Base-by-base conservation (phyloP, 2,329 filamentous ascomycete genomes). In the Alternaria ethzedia region DNA sequence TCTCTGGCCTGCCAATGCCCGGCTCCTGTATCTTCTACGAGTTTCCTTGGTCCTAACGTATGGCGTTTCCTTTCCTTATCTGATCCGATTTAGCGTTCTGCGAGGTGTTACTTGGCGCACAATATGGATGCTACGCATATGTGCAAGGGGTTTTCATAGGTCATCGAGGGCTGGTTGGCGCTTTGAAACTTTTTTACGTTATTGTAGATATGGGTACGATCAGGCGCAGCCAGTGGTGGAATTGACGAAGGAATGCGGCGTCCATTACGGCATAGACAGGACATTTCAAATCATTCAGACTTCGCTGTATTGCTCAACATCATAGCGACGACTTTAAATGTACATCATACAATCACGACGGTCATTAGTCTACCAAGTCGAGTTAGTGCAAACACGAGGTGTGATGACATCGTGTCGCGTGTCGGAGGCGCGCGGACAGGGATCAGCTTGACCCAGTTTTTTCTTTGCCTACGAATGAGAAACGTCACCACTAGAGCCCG, bases 341-440 rank as follows among this genome's bases (percentile, higher is more conserved):
- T 10, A 21, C 46, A 54, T n/a, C 44, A 41, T 41, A 9, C 36
- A 30, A 55, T 30, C 25, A 41, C 23, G 26, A 55, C 20, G 49
- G 32, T 41, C 44, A 63, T 52, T 46, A 36, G 28, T 50, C 17
- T 30, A 52, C 58, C 59, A 23, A 47, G 54, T 54, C 23, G 12
- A 54, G 58, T 45, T 73, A 73, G 72, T 67, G 64, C 49, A 32
- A 49, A 67, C 67, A 65, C 68, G 69, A 67, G 52, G 65, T 69
- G 63, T 70, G 65, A 75, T 75, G 75, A 76, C 73, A 73, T 72
- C 71, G 74, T 63, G 74, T 60, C 58, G 36, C 59, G 36, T 41
- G 36, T 10, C 36, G 36, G n/a, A 41, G 36, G 36, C 43, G 47
- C 30, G 51, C 28, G 49, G 49, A 54, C 66, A 68, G 64, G 66